phyloP scores from a whole-genome alignment of 2,329 filamentous ascomycete genomes.

The Clarireedia monteithiana region DNA sequence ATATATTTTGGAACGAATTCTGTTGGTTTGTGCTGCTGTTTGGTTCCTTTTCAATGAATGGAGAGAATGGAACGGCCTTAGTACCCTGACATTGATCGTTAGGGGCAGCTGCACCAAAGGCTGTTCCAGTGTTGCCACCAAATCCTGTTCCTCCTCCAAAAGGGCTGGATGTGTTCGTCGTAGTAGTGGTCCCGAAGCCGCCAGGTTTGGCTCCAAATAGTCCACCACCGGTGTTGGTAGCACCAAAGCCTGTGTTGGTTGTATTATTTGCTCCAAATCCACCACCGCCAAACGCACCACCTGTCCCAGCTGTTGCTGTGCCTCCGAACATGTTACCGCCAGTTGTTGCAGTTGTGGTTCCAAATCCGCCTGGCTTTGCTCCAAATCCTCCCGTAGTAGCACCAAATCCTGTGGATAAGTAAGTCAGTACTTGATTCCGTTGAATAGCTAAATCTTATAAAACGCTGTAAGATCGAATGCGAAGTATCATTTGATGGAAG shows the following conservation, averaged over 20 bases:
- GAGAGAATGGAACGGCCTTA: conserved; percentile 57
- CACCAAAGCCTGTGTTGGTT: conserved; percentile 20
- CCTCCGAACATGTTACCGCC: conserved; percentile 46
- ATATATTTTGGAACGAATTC: conserved; percentile 70
- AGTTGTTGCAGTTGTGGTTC: conserved; percentile 33
- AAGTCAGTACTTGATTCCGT: conserved; percentile 16
- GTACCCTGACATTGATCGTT: conserved; percentile 60
- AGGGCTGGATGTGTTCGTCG: conserved; percentile 23
- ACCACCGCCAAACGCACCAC: conserved; percentile 16
- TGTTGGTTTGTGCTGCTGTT: conserved; percentile 42
- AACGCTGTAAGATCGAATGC: not conserved
- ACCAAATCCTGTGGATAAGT: conserved; percentile 35
- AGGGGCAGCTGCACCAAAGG: conserved; percentile 35
- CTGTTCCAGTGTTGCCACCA: conserved; percentile 38
- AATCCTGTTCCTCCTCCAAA: conserved; percentile 24
- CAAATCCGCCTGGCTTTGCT: conserved; percentile 38
- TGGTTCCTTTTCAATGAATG: conserved; percentile 66
- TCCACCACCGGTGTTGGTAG: conserved; percentile 19
- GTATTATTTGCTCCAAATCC: conserved; percentile 15
- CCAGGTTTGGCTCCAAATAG: conserved; percentile 25
- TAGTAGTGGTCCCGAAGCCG: conserved; percentile 29
- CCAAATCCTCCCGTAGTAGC: conserved; percentile 29
- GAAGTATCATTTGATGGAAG: not conserved
- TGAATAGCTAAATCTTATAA: not conserved
- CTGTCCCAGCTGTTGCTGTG: conserved; percentile 26